These are phyloP conservation scores for Trichoderma brevicompactum DNA, from an alignment of 2,329 filamentous ascomycete species.

Conservation along the genomic window DNA sequence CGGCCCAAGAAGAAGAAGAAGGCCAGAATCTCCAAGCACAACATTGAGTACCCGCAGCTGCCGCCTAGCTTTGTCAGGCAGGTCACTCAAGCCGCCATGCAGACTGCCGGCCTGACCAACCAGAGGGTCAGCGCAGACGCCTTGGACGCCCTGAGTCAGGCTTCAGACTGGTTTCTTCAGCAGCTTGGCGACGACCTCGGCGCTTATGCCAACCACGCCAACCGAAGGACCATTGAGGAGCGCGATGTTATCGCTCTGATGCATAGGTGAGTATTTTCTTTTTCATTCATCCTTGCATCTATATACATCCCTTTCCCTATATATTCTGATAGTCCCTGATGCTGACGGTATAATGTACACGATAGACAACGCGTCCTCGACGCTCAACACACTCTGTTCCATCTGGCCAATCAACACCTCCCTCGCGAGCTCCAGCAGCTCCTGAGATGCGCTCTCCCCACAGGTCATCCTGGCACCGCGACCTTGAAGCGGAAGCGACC, in stretches of 20 bases:
- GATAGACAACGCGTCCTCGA: constrained; percentile 77
- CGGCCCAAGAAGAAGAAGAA: constrained; percentile 38
- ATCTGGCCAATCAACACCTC: constrained; percentile 80
- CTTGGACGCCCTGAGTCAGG: constrained; percentile 74
- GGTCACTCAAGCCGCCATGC: constrained; percentile 71
- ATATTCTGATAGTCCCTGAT: neutral
- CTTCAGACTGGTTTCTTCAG: constrained; percentile 91
- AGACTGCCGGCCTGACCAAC: constrained; percentile 67
- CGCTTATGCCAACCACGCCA: constrained; percentile 79
- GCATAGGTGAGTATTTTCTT: constrained; percentile 67
- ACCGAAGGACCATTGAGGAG: constrained; percentile 83
- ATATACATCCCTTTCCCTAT: neutral
- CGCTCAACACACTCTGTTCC: constrained; percentile 75
- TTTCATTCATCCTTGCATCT: constrained; percentile 37
- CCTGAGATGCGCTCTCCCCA: constrained; percentile 66
- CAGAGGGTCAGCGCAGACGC: constrained; percentile 74
- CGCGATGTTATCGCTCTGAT: constrained; percentile 81
- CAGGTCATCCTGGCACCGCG: constrained; percentile 48
- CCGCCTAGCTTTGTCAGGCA: constrained; percentile 75
- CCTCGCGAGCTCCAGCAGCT: constrained; percentile 83
- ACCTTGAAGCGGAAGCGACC: constrained; percentile 39
- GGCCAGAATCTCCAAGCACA: constrained; percentile 66
- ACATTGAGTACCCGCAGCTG: constrained; percentile 75
- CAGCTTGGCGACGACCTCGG: constrained; percentile 80
- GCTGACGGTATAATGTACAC: constrained; percentile 15